Base-by-base conservation (phyloP, 176 grass and related monocot species). In the Pharus latifolius region DNA sequence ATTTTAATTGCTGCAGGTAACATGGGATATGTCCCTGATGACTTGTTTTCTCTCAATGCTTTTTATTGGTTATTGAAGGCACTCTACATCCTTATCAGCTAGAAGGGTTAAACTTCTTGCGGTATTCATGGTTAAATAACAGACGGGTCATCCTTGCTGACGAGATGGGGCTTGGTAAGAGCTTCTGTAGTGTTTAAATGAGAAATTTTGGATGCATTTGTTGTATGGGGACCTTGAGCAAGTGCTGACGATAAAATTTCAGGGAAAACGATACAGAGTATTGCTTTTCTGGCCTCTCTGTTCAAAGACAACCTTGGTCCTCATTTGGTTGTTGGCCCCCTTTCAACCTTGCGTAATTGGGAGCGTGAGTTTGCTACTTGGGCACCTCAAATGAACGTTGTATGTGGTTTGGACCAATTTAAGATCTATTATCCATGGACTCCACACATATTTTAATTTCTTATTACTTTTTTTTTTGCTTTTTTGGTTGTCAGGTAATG, bases 261-360 rank as follows among this genome's bases (percentile, higher is more conserved):
- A 99, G 96, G 96, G 35, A 99, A 99, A 86, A 99, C 96, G 6
- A 99, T 99, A 91, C 96, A 99, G 62, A 99, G 96, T 73, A 99
- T 99, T 79, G 96, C 96, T 63, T 95, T 99, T 86, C 50, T 99
- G 59, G 90, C 84, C 68, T 88, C 96, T 65, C 56, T 99, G 25
- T 85, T 88, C 48, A 82, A 86, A 86, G 85, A 99, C 53, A 95
- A 84, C 19, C 56, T 91, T 72, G 79, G 86, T 64, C 96, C 87
- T 44, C 82, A 94, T 80, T 81, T 99, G 31, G 96, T 99, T n/a
- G 96, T 99, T 58, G 96, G 90, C 35, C 96, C 96, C 48, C 76
- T 99, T 61, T 99, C 96, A 53, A 99, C 96, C 42, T 67, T 99
- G 65, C 78, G 90, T 56, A 99, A 99, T 56, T 99, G 96, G 96